These are phyloP conservation scores for Colletotrichum siamense DNA, from an alignment of 2,329 filamentous ascomycete species.

Conservation along the genomic window DNA sequence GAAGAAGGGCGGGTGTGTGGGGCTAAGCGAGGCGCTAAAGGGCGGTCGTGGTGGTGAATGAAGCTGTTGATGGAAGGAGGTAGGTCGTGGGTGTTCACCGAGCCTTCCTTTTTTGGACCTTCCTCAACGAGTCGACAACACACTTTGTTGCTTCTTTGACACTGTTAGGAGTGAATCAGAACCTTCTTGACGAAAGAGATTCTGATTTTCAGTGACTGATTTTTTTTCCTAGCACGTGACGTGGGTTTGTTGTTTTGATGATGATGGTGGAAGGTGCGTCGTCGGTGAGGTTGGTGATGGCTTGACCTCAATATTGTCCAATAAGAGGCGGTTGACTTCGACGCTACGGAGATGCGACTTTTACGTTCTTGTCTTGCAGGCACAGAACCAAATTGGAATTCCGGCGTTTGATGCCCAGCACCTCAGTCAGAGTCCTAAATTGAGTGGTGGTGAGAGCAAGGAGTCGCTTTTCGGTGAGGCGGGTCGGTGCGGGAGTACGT, in stretches of 20 bases:
- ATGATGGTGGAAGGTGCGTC: background rate
- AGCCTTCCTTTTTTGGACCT: background rate
- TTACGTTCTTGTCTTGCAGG: background rate
- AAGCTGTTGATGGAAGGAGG: slow-evolving; percentile 8
- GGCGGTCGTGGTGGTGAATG: background rate
- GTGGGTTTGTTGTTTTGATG: background rate
- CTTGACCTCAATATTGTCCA: background rate
- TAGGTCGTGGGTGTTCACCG: background rate
- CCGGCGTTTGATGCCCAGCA: background rate
- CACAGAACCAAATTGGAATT: background rate
- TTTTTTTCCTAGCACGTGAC: background rate
- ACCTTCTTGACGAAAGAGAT: background rate
- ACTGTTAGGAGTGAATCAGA: background rate
- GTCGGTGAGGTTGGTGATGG: background rate
- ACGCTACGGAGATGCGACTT: background rate
- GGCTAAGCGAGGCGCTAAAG: background rate
- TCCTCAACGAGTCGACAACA: background rate
- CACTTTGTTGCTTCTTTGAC: background rate
- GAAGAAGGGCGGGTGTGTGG: background rate
- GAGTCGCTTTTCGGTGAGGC: background rate
- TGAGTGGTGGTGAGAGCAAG: background rate
- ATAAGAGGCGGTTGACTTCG: background rate
- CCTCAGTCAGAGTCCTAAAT: background rate
- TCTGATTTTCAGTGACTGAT: background rate
- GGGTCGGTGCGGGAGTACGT: background rate